Conservation (phyloP, 1,139 yeast genomes). For the Candida sanyaensis region DNA sequence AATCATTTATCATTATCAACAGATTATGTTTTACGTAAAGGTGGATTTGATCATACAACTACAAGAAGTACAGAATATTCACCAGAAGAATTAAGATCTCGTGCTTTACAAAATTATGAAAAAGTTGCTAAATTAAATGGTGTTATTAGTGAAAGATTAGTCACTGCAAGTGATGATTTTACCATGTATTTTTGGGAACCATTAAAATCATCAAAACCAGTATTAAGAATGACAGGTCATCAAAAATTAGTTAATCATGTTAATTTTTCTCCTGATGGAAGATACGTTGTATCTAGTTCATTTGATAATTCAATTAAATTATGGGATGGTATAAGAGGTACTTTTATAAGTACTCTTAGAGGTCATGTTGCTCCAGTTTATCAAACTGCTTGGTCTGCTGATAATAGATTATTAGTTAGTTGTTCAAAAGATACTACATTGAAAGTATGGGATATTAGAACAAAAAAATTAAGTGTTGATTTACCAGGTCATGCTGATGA, state of each 20-base stretch:
- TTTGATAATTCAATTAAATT: slow-evolving; percentile 92
- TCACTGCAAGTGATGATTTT: slow-evolving; percentile 95
- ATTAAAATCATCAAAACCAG: slow-evolving; percentile 72
- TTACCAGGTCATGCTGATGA: slow-evolving; percentile 96
- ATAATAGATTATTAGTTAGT: slow-evolving; percentile 84
- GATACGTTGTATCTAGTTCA: slow-evolving; percentile 87
- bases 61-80: slow-evolving; percentile 19
- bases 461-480: slow-evolving; percentile 81
- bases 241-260: slow-evolving; percentile 96
- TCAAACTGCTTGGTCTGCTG: slow-evolving; percentile 99
- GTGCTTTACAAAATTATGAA: slow-evolving; percentile 59
- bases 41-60: slow-evolving; percentile 34
- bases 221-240: slow-evolving; percentile 95
- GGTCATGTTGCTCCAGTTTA: slow-evolving; percentile 99
- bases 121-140: slow-evolving; percentile 79
- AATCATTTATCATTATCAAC: slow-evolving; percentile 91
- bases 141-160: slow-evolving; percentile 71
- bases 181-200: slow-evolving; percentile 99
- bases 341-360: slow-evolving; percentile 83
- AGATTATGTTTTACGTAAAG: slow-evolving; percentile 83
- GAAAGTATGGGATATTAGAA: slow-evolving; percentile 94
- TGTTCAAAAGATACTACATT: slow-evolving; percentile 96
- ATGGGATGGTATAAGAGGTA: slow-evolving; percentile 96
- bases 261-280: slow-evolving; percentile 93
- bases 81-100: slow-evolving; percentile 34